Conservation (phyloP, 163 green algal genomes). For the Chlorella variabilis region DNA sequence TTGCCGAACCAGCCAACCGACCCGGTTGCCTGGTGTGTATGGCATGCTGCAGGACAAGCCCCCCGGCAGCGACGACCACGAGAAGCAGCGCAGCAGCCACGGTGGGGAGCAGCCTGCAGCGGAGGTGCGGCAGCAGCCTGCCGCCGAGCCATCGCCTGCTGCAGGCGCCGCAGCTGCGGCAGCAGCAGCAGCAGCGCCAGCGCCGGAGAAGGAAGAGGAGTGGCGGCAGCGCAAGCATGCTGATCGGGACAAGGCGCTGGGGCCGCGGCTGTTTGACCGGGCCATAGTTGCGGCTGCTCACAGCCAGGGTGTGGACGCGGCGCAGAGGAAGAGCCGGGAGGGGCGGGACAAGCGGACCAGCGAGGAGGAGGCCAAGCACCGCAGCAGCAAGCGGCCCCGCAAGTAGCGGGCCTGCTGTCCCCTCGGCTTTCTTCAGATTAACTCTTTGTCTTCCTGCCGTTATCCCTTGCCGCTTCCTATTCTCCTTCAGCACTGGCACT, state of each 20-base stretch:
- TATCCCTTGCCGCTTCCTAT: too few species aligned
- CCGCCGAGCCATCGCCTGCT: neutral
- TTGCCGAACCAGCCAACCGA: too few species aligned
- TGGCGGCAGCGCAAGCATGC: neutral
- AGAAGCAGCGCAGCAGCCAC: neutral
- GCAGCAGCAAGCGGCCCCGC: constrained; percentile 10
- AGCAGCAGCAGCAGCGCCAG: neutral
- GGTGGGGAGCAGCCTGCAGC: too few species aligned
- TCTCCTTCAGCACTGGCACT: too few species aligned
- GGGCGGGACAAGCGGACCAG: neutral
- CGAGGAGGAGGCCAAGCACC: neutral
- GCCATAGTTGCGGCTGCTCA: constrained; percentile 15
- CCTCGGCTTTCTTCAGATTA: too few species aligned
- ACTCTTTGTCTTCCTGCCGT: too few species aligned
- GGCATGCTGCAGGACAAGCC: neutral
- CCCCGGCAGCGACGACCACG: neutral
- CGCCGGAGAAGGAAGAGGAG: neutral
- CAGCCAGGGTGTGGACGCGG: too few species aligned
- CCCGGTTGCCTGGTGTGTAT: too few species aligned
- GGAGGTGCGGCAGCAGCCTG: neutral
- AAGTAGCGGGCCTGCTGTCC: neutral
- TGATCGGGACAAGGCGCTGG: constrained; percentile 15
- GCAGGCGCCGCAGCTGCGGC: neutral
- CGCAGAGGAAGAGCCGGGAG: neutral
- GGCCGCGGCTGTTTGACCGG: constrained; percentile 26